Base-by-base conservation (phyloP, 176 grass and related monocot species). In the Oryza officinalis region DNA sequence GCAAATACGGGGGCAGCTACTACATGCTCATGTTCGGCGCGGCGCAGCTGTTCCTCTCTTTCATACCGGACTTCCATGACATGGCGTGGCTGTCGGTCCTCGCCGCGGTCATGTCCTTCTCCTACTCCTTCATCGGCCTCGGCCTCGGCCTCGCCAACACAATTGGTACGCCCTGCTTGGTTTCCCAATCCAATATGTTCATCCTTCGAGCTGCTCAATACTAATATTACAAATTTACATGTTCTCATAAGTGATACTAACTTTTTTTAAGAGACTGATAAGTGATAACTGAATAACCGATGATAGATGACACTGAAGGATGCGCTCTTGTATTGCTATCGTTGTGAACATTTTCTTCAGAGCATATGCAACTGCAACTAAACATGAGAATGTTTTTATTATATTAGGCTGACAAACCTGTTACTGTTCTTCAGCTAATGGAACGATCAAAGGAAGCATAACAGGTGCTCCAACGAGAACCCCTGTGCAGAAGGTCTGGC, bases 61-160 rank as follows among this genome's bases (percentile, higher is more conserved):
- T 84, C 79, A 97, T 97, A 46, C 91, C 91, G 35, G 86, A 85
- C 50, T 93, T 97, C 41, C 88, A 93, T 28, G 78, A 97, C 67
- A 97, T 93, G 94, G 91, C 86, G 2, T 97, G 94, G 94, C 94
- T 97, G 52, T 97, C 94, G 18, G 47, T 89, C 80, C 15, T 87
- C 15, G 94, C 94, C 0, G 88, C 91, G 0, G 65, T 86, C 84
- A 97, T 97, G 94, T 97, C 94, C 3, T 97, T 97, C 86, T 87
- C 84, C 37, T 97, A 97, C 75, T 81, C 94, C 8, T 86, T 86
- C 86, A 91, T 93, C 23, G 94, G 94, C 2, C 52, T 97, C 20
- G 86, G 47, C 1, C 91, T 97, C 1, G 94, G 90, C 45, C 9
- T 93, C 1, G 46, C 91, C 68, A 97, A 38, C 70, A 88, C 90